These are phyloP conservation scores for Agaricus blazei DNA, from an alignment of 768 basidiomycete genomes.

Conservation along the genomic window DNA sequence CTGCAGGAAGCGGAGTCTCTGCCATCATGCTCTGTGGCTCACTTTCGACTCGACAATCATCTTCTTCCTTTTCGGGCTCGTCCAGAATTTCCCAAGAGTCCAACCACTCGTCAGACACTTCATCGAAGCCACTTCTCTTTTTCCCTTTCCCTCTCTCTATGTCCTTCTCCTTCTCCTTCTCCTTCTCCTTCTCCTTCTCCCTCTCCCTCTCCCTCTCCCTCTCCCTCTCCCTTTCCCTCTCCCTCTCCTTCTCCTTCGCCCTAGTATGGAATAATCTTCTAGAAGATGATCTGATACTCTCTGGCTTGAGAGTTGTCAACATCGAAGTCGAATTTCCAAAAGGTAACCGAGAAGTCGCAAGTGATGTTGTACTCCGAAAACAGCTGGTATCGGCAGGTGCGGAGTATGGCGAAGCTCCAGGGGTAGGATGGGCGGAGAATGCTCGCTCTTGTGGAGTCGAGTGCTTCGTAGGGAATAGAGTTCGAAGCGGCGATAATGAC, in stretches of 20 bases:
- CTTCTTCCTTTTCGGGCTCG: conserved; percentile 12
- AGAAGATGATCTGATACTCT: conserved; percentile 21
- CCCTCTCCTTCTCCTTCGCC: conserved; percentile 34
- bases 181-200: conserved; percentile 34
- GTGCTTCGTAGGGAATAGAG: conserved; percentile 38
- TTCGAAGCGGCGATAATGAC: conserved; percentile 42
- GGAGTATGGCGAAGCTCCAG: conserved; percentile 34
- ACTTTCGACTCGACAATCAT: conserved; percentile 10
- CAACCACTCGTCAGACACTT: conserved; percentile 4
- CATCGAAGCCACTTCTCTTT: conserved; percentile 24
- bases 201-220: conserved; percentile 17
- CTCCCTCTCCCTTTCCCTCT: conserved; percentile 25
- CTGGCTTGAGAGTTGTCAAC: conserved; percentile 24
- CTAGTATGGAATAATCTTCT: conserved; percentile 27
- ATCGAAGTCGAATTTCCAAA: conserved; percentile 11
- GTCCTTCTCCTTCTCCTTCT: conserved; percentile 25
- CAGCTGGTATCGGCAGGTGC: conserved; percentile 25
- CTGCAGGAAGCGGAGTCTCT: conserved; percentile 18
- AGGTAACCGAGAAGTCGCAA: conserved; percentile 31
- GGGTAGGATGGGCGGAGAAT: conserved; percentile 37
- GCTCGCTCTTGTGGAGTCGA: conserved; percentile 24
- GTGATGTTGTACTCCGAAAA: conserved; percentile 42
- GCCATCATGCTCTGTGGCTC: conserved; percentile 23
- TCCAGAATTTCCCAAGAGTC: conserved; percentile 45
- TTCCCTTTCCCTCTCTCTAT: conserved; percentile 27